Base-by-base conservation (phyloP, 2,329 filamentous ascomycete species). In the Talaromyces sp. region DNA sequence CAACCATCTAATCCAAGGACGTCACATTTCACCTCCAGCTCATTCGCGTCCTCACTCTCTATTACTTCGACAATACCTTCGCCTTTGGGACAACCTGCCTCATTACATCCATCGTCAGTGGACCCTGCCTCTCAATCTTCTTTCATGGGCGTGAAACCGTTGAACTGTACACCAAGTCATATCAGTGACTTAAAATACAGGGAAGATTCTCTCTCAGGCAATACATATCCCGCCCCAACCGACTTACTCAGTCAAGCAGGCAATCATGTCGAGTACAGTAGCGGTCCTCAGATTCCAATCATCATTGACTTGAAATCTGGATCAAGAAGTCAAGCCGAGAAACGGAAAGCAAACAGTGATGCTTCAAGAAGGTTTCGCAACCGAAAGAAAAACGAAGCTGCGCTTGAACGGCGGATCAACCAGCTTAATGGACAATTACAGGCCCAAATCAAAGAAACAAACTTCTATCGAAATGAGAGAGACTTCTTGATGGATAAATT, bases 291-390 rank as follows among this genome's bases (percentile, higher is more conserved):
- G 69, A 79, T 80, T 60, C 77, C 75, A 4, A 74, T 77, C 22
- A 70, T 75, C 8, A 60, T 79, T 52, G 78, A 80, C 62, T 64
- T 76, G 41, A 79, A 79, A 54, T 79, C 78, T 3, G 78, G 78
- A 6, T 80, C 78, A 1, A 72, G 73, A 27, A 78, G 73, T 54
- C 78, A n/a, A n/a, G n/a, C n/a, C n/a, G n/a, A n/a, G n/a, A n/a
- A n/a, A n/a, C n/a, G n/a, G n/a, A n/a, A n/a, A n/a, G n/a, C n/a
- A n/a, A n/a, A n/a, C n/a, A n/a, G n/a, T n/a, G n/a, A n/a, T n/a
- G n/a, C n/a, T n/a, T n/a, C n/a, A n/a, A n/a, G n/a, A n/a, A n/a
- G n/a, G n/a, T n/a, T n/a, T n/a, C n/a, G n/a, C n/a, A n/a, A n/a
- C n/a, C n/a, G n/a, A n/a, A n/a, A n/a, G n/a, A n/a, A n/a, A n/a